Evolutionary conservation across 495 filamentous ascomycete species (phyloP), one percentile per base, ranked within the genome.

Genomic region (Neurospora sp.): DNA sequence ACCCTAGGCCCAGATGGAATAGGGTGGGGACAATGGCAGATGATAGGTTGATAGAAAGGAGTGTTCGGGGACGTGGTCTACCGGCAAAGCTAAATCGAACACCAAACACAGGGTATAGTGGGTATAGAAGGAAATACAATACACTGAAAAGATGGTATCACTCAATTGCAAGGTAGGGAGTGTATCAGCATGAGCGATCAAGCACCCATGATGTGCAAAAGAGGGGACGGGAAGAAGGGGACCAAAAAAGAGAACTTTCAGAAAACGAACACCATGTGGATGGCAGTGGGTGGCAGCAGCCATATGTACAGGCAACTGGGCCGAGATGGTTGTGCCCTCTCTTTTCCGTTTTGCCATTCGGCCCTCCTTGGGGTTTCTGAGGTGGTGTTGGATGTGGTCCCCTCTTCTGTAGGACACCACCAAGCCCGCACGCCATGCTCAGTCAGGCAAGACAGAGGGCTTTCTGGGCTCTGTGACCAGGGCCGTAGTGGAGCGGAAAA

Each of bases 251-350:
- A 43, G 43, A 66, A 62, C 9, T 11, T 36, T 37, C 69, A 42
- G 37, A 43, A 69, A 39, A 59, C 70, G 43, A 74, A 70, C 34
- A 66, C 54, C 45, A 45, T 59, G 71, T 28, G 36, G 19, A 34
- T 21, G 59, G 69, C 45, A 70, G 76, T 39, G 74, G 69, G 72
- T 70, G 74, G 74, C 34, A 38, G 54, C 54, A 34, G 7, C 54
- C 70, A 77, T 76, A 76, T 77, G 74, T 77, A 76, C 72, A 69
- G 39, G 40, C 19, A 38, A 5, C 69, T 69, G 71, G 76, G 75
- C 48, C 36, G 71, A 76, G 73, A 75, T 76, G 54, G 28, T 66
- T 66, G 54, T 66, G 54, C 24, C 48, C 28, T 66, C 40, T 73
- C 40, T 43, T 31, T 72, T 62, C 70, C 59, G 38, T 70, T 74